Evolutionary conservation across 495 filamentous ascomycete species (phyloP), one percentile per base, ranked within the genome.

Genomic region (Pyrenopolyporus hunteri): DNA sequence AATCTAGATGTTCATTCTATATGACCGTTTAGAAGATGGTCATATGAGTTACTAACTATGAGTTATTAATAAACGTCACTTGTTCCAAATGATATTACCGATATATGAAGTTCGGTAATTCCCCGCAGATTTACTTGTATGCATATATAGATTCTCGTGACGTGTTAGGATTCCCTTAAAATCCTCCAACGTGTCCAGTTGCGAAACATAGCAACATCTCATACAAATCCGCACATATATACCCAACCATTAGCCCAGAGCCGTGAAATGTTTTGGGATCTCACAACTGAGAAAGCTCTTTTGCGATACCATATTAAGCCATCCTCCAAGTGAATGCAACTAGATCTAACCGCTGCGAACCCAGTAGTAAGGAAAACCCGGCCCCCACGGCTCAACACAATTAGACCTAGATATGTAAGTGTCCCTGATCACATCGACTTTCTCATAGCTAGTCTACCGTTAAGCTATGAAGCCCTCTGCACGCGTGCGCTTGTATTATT

Each of bases 171-270:
- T 59, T 50, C 55, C 33, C 23, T 39, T 14, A 31, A 44, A 31
- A 53, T 63, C 40, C 33, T 53, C 26, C 47, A 57, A 52, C 60
- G 60, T 63, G 60, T 57, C 53, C 60, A 54, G 25, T 57, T 63
- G 14, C 40, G 8, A 26, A 11, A 54, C 32, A 19, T 40, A 11
- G 11, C 33, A 42, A 36, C 35, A 26, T 16, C 5, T 20, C 7
- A 16, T 20, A 17, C 11, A 4, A 28, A 40, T 11, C 22, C 6
- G 25, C 4, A 22, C 8, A 25, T 6, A 1, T 9, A 19, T 51
- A 57, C 26, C 40, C 51, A 37, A 45, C 13, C 13, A 11, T 42
- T 33, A 13, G 11, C 6, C 2, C n/a, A 17, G n/a, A 25, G 23
- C 7, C 28, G n/a, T 43, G 26, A n/a, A 20, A 16, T 33, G 8